These are phyloP conservation scores for Periconia macrospinosa DNA, from an alignment of 2,329 filamentous ascomycete species.

Conservation along the genomic window DNA sequence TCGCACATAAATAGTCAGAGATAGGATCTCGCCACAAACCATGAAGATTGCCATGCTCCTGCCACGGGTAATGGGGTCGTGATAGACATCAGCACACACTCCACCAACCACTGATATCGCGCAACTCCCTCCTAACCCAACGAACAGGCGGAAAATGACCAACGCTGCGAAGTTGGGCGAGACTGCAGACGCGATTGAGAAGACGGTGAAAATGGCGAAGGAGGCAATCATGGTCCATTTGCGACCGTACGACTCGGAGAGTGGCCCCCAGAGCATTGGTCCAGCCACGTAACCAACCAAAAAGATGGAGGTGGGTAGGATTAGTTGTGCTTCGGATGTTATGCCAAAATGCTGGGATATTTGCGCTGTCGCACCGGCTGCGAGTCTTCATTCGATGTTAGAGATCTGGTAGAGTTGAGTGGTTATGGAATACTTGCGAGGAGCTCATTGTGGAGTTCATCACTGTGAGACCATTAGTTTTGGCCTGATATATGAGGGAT, in stretches of 20 bases:
- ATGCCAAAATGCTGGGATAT: slow-evolving; percentile 62
- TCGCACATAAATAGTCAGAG: background rate
- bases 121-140: slow-evolving; percentile 48
- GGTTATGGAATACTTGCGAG: slow-evolving; percentile 33
- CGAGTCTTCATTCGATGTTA: slow-evolving; percentile 44
- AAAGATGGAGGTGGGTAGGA: slow-evolving; percentile 55
- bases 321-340: slow-evolving; percentile 46
- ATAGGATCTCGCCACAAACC: slow-evolving; percentile 11
- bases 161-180: slow-evolving; percentile 48
- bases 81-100: slow-evolving; percentile 68
- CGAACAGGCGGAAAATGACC: slow-evolving; percentile 48
- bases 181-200: slow-evolving; percentile 49
- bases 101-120: slow-evolving; percentile 62
- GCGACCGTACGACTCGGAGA: slow-evolving; percentile 50
- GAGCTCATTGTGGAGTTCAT: slow-evolving; percentile 70
- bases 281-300: slow-evolving; percentile 52
- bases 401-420: background rate
- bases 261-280: slow-evolving; percentile 48
- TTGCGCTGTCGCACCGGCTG: slow-evolving; percentile 63
- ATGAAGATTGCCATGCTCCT: slow-evolving; percentile 37
- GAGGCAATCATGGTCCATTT: slow-evolving; percentile 54
- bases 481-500: background rate
- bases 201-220: slow-evolving; percentile 51
- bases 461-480: slow-evolving; percentile 15
- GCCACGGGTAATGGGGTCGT: slow-evolving; percentile 48